phyloP scores from a whole-genome alignment of 169 alveolate species.

The Babesia gibsoni region DNA sequence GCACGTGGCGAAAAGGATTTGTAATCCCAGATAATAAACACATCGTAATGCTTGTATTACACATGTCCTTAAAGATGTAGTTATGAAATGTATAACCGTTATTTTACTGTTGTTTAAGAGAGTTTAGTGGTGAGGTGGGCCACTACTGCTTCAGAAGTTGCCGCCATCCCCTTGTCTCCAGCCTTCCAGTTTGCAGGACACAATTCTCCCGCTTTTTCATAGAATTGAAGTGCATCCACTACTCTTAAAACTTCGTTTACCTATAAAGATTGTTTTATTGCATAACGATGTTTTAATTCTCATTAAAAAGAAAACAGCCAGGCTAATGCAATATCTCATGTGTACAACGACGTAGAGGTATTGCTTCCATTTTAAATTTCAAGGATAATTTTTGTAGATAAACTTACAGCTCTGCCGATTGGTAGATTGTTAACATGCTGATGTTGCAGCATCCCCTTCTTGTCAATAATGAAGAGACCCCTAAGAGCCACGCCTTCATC shows the following conservation, averaged over 20 bases:
- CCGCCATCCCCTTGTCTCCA: slow-evolving; percentile 94
- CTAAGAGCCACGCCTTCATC: slow-evolving; percentile 94
- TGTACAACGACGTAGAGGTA: no score
- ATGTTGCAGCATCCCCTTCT: slow-evolving; percentile 93
- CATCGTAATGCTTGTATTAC: neutral
- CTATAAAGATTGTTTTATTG: no score
- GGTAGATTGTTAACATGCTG: slow-evolving; percentile 94
- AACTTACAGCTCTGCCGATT: slow-evolving; percentile 95
- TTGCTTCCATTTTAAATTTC: no score
- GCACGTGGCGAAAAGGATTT: neutral
- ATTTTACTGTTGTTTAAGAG: slow-evolving; percentile 1
- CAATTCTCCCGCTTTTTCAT: slow-evolving; percentile 97
- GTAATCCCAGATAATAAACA: no score
- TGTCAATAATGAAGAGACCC: slow-evolving; percentile 98
- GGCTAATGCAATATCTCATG: no score
- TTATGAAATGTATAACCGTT: neutral
- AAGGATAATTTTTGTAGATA: no score
- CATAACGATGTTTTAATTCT: no score
- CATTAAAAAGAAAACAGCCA: no score
- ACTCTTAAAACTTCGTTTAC: slow-evolving; percentile 92
- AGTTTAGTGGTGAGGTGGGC: slow-evolving; percentile 61
- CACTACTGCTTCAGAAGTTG: slow-evolving; percentile 89
- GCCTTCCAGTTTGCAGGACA: slow-evolving; percentile 99
- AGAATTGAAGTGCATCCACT: slow-evolving; percentile 93
- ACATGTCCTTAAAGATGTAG: neutral